Evolutionary conservation across 352 stramenopile genomes (phyloP).

Genomic region (Bremia lactucae): DNA sequence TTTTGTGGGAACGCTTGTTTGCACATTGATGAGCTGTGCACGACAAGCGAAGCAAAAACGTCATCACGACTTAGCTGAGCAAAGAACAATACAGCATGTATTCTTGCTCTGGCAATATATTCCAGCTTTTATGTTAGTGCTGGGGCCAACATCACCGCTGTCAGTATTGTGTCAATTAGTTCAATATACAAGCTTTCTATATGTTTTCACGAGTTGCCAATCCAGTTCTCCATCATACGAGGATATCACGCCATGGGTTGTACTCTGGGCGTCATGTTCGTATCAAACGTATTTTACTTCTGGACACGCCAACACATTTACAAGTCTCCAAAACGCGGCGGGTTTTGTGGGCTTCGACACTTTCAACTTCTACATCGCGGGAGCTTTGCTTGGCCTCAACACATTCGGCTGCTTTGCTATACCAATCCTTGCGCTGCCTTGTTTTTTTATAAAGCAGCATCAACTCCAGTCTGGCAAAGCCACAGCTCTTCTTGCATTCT

Average conservation of each 20-base stretch:
- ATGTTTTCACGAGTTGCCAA: slow-evolving; percentile 15
- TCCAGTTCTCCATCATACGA: slow-evolving; percentile 1
- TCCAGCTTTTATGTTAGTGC: slow-evolving; percentile 44
- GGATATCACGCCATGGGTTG: slow-evolving; percentile 25
- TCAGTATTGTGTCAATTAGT: slow-evolving; percentile 34
- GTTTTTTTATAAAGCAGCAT: slow-evolving; percentile 10
- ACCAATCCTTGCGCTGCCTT: slow-evolving; percentile 28
- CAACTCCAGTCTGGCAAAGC: neutral
- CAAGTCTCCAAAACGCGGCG: slow-evolving; percentile 83
- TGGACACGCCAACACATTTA: slow-evolving; percentile 85
- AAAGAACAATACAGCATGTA: slow-evolving; percentile 5
- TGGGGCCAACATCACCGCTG: slow-evolving; percentile 54
- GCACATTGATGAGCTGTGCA: slow-evolving; percentile 5
- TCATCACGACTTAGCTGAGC: neutral
- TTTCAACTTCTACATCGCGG: slow-evolving; percentile 72
- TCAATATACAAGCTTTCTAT: slow-evolving; percentile 36
- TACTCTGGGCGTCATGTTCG: slow-evolving; percentile 47
- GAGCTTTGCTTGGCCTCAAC: slow-evolving; percentile 75
- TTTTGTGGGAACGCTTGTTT: slow-evolving; percentile 15
- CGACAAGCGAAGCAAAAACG: slow-evolving; percentile 1
- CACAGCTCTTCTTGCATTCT: slow-evolving; percentile 16
- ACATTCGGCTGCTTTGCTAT: slow-evolving; percentile 74
- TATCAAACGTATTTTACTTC: slow-evolving; percentile 81
- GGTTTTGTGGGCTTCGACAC: slow-evolving; percentile 84
- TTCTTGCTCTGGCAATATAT: slow-evolving; percentile 37